Evolutionary conservation across 2,329 filamentous ascomycete genomes (phyloP).

Genomic region (Colletotrichum coccodes): DNA sequence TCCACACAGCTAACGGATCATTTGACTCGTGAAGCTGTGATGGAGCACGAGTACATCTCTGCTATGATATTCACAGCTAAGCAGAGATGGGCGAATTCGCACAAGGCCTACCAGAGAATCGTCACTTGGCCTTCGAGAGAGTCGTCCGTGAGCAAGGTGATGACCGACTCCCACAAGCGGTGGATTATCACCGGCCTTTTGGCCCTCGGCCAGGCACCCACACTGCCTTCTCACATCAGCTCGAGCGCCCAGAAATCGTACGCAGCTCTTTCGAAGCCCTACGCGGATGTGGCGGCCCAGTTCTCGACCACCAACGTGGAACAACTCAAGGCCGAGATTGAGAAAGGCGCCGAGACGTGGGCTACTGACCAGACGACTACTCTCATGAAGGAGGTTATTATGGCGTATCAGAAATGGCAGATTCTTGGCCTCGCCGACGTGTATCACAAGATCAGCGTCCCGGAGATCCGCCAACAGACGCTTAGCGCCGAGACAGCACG

Average conservation of each 20-base stretch:
- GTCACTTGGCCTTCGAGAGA: conserved; percentile 75
- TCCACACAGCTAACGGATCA: conserved; percentile 66
- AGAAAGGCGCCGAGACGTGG: conserved; percentile 69
- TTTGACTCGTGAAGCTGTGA: conserved; percentile 62
- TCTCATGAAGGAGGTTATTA: conserved; percentile 75
- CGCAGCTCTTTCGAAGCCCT: conserved; percentile 71
- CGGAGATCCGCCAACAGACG: conserved; percentile 62
- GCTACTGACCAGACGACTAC: conserved; percentile 76
- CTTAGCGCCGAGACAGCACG: conserved; percentile 64
- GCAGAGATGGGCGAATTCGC: conserved; percentile 71
- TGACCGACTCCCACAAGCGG: conserved; percentile 92
- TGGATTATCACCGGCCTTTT: conserved; percentile 85
- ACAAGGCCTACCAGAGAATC: conserved; percentile 70
- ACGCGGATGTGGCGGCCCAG: conserved; percentile 74
- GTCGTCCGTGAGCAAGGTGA: conserved; percentile 75
- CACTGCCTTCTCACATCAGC: conserved; percentile 67
- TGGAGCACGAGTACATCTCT: conserved; percentile 74
- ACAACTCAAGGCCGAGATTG: conserved; percentile 72
- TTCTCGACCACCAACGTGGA: conserved; percentile 69
- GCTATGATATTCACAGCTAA: conserved; percentile 72
- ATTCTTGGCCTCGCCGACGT: conserved; percentile 78
- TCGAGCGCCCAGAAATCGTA: conserved; percentile 64
- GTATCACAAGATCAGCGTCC: conserved; percentile 70
- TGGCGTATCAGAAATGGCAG: conserved; percentile 79
- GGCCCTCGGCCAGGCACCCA: conserved; percentile 67